Evolutionary conservation across 352 stramenopile species (phyloP).

Genomic region (Phytophthora vignae): DNA sequence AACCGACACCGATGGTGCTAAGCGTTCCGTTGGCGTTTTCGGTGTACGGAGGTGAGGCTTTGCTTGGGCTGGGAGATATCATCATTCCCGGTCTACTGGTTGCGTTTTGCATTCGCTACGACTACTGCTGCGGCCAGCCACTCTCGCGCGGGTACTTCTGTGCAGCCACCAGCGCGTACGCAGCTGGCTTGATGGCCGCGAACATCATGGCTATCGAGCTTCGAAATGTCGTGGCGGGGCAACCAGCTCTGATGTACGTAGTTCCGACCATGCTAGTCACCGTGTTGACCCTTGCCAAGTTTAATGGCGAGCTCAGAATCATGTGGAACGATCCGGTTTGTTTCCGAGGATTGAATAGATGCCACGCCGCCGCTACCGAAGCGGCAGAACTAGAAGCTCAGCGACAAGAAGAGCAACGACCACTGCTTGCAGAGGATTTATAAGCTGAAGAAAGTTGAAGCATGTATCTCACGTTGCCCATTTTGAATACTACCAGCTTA

Average conservation of each 20-base stretch:
- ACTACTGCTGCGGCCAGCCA: constrained; percentile 75
- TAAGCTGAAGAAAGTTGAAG: neutral
- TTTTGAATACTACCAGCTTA: neutral
- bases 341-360: constrained; percentile 34
- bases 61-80: constrained; percentile 95
- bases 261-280: constrained; percentile 89
- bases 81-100: constrained; percentile 93
- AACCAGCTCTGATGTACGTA: constrained; percentile 96
- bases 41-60: constrained; percentile 84
- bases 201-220: constrained; percentile 93
- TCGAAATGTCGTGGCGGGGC: constrained; percentile 86
- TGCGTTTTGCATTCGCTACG: constrained; percentile 92
- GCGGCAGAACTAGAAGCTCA: constrained; percentile 23
- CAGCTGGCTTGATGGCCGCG: constrained; percentile 90
- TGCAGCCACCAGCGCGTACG: constrained; percentile 76
- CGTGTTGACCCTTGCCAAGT: constrained; percentile 62
- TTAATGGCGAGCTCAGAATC: constrained; percentile 63
- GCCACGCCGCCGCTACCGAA: constrained; percentile 18
- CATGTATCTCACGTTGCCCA: neutral
- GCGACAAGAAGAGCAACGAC: constrained; percentile 27
- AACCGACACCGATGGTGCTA: constrained; percentile 66
- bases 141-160: constrained; percentile 85
- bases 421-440: constrained; percentile 25
- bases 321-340: constrained; percentile 81
- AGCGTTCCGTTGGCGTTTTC: constrained; percentile 92